Evolutionary conservation across 2,329 filamentous ascomycete genomes (phyloP).

Genomic region (Neopestalotiopsis clavispora): DNA sequence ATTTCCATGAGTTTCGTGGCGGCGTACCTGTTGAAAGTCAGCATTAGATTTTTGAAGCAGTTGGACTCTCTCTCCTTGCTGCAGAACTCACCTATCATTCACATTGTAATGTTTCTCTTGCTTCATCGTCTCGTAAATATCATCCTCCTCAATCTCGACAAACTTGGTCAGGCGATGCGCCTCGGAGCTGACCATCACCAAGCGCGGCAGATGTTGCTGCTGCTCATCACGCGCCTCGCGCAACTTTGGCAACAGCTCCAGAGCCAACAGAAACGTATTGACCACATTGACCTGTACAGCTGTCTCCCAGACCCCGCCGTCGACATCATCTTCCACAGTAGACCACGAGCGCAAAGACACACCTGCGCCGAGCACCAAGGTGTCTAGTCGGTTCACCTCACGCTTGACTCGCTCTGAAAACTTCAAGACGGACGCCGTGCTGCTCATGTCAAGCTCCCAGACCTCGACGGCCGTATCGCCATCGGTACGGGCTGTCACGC

Average conservation of each 20-base stretch:
- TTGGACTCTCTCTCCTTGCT: too few species aligned
- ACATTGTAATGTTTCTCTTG: neutral
- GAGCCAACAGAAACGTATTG: conserved; percentile 53
- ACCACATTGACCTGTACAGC: conserved; percentile 59
- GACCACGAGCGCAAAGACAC: conserved; percentile 43
- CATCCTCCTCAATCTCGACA: neutral
- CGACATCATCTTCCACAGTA: conserved; percentile 31
- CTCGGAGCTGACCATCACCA: neutral
- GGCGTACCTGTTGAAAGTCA: neutral
- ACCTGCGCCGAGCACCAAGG: conserved; percentile 47
- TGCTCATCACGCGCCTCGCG: conserved; percentile 37
- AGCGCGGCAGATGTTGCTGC: neutral
- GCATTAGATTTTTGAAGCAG: too few species aligned
- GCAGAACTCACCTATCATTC: neutral
- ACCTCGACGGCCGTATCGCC: conserved; percentile 42
- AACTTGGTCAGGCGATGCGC: neutral
- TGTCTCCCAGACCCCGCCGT: conserved; percentile 50
- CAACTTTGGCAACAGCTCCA: conserved; percentile 56
- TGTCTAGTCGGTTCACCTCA: conserved; percentile 47
- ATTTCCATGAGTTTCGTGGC: conserved; percentile 38
- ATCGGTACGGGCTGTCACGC: conserved; percentile 26
- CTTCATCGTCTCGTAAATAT: neutral
- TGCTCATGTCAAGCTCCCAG: conserved; percentile 56
- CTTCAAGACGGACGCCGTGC: conserved; percentile 48
- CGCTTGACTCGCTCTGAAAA: conserved; percentile 44